Evolutionary conservation across 2,329 filamentous ascomycete genomes (phyloP), one percentile per base, ranked within the genome.

Genomic region (Verticillium longisporum): DNA sequence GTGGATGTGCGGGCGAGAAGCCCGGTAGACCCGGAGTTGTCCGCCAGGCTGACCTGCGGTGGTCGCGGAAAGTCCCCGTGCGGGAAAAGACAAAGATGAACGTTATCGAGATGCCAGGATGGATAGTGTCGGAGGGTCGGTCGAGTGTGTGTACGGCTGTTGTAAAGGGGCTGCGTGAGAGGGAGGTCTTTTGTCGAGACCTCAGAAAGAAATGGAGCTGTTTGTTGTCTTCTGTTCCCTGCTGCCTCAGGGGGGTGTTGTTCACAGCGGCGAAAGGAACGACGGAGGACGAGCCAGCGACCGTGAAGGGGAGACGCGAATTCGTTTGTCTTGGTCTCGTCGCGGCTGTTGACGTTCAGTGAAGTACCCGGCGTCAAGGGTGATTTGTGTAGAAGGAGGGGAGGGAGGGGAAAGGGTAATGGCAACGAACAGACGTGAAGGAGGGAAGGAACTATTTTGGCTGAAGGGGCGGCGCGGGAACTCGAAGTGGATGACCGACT

Each of bases 41-140:
- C 71, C 74, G 73, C 77, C 77, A 78, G 75, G 70, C 69, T 74
- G 71, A 71, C 70, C 72, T 68, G 64, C 63, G 57, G 66, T 68
- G 69, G 71, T 73, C 60, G 59, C 45, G 7, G 11, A 18, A 53
- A n/a, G 4, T n/a, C 18, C 38, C 45, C 45, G 45, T 26, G 18
- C 45, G 45, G 45, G 45, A 53, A 26, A 53, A 21, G 45, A 18
- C 9, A 10, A 53, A 21, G n/a, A 36, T 10, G 45, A 18, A 53
- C n/a, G 45, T 10, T 53, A 53, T 53, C 21, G 18, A 1, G 18
- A 53, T 53, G 45, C 45, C 45, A 53, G 45, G 10, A 11, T 53
- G 45, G 45, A 26, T 26, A 18, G 9, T 53, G 18, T 5, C 21
- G 45, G 45, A 53, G 11, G 45, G 9, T 53, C 45, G 45, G n/a